A percentile compares a stretch with the other conserved stretches of the same genome.
phyloP scores from a whole-genome alignment of 163 green algal genomes.

The Chlamydomonas reinhardtii region DNA sequence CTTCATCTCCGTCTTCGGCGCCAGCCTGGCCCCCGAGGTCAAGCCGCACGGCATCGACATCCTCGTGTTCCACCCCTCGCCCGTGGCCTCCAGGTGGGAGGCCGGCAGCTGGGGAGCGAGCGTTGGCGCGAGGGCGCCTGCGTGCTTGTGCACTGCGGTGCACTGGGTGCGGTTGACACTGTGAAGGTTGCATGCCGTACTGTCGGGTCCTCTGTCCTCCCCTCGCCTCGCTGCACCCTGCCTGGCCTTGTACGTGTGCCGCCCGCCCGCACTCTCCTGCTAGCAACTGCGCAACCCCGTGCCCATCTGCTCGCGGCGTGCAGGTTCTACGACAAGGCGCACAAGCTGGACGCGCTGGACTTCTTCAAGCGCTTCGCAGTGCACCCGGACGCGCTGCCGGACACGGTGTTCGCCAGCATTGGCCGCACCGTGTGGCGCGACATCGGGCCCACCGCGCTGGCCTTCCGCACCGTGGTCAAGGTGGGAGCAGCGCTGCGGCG shows the following conservation, averaged over 20 bases:
- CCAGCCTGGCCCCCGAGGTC: constrained; percentile 91
- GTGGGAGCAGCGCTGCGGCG: neutral
- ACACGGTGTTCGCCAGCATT: constrained; percentile 86
- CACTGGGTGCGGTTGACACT: too few relatives aligned
- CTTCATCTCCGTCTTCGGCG: constrained; percentile 95
- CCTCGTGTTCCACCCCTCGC: constrained; percentile 94
- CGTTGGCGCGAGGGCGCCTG: neutral
- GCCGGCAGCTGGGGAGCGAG: constrained; percentile 74
- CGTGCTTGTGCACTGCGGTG: too few relatives aligned
- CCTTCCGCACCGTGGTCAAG: constrained; percentile 83
- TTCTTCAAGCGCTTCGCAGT: constrained; percentile 95
- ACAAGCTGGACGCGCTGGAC: constrained; percentile 90
- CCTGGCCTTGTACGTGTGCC: too few relatives aligned
- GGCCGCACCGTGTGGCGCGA: constrained; percentile 91
- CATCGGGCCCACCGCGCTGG: constrained; percentile 83
- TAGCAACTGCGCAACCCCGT: too few relatives aligned
- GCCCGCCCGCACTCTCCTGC: too few relatives aligned
- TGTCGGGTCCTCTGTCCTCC: too few relatives aligned
- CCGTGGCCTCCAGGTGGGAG: constrained; percentile 86
- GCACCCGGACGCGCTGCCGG: constrained; percentile 84
- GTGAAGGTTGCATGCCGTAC: too few relatives aligned
- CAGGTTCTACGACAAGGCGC: constrained; percentile 86
- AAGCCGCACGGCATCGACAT: constrained; percentile 93
- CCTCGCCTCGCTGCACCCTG: neutral
- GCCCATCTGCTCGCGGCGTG: too few relatives aligned